A percentile compares a stretch with the other conserved stretches of the same genome.
Conservation (phyloP, 2,329 filamentous ascomycete genomes). For the Tolypocladium amazonense region DNA sequence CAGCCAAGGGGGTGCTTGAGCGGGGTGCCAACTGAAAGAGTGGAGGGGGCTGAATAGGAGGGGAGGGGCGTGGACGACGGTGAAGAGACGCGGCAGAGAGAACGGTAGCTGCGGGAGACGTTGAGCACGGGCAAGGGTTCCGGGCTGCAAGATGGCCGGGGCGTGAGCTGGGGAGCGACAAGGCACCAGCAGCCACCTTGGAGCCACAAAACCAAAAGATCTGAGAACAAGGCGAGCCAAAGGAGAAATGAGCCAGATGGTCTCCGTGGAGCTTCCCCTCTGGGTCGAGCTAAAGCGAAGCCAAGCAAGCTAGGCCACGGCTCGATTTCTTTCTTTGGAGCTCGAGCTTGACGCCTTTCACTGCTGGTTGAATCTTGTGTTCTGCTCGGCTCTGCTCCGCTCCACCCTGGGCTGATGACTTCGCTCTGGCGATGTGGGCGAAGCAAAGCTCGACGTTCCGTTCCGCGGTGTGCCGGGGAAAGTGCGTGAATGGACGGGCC, state of each 20-base stretch:
- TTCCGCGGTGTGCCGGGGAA: background rate
- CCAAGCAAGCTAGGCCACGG: background rate
- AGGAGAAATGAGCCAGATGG: background rate
- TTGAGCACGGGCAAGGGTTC: background rate
- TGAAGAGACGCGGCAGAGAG: background rate
- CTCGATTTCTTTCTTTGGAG: background rate
- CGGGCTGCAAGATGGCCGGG: background rate
- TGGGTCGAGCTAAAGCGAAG: background rate
- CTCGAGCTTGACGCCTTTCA: background rate
- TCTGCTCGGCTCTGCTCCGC: background rate
- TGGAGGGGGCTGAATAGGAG: background rate
- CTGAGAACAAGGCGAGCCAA: background rate
- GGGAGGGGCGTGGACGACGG: background rate
- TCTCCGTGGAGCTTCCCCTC: background rate
- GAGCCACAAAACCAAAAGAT: background rate
- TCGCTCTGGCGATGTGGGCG: background rate
- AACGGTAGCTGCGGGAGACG: background rate
- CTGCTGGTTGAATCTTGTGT: background rate
- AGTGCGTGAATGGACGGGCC: background rate
- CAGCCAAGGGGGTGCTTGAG: background rate
- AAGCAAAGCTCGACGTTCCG: background rate
- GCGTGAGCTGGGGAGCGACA: background rate
- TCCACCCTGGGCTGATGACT: background rate
- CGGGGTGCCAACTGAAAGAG: background rate
- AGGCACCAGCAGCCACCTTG: background rate